Percentiles rank a stretch among this genome's conserved stretches.
Evolutionary conservation across 129 eudicot species (phyloP).

Genomic region (Lactuca sativa): DNA sequence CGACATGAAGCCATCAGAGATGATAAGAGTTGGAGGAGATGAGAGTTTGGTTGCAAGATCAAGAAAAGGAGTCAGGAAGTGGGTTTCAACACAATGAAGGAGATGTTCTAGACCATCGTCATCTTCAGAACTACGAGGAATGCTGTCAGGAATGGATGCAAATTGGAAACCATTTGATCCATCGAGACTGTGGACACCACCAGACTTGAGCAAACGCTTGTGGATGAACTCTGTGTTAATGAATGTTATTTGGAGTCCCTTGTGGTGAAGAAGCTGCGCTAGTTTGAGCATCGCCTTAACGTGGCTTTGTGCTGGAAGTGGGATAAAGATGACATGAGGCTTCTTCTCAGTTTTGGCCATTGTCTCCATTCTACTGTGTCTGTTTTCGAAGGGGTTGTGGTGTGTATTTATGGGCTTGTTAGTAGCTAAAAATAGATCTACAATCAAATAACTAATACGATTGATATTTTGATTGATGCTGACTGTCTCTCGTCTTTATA

Average conservation of each 20-base stretch:
- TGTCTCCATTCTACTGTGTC: background rate
- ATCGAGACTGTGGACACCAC: slow-evolving; percentile 8
- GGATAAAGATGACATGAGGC: too few species aligned
- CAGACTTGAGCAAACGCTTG: slow-evolving; percentile 13
- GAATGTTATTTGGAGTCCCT: slow-evolving; percentile 20
- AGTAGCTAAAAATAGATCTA: too few species aligned
- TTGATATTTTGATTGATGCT: too few species aligned
- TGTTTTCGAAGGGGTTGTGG: background rate
- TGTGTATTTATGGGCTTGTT: too few species aligned
- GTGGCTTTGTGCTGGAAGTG: too few species aligned
- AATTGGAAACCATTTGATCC: slow-evolving; percentile 20
- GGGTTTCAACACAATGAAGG: background rate
- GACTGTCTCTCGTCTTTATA: too few species aligned
- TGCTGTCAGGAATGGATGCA: slow-evolving; percentile 18
- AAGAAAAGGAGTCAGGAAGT: slow-evolving; percentile 6
- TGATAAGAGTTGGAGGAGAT: slow-evolving; percentile 1
- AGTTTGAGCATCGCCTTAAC: too few species aligned
- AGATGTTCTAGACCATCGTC: background rate
- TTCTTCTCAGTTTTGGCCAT: background rate
- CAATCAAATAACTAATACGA: too few species aligned
- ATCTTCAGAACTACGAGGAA: background rate
- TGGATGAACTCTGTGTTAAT: slow-evolving; percentile 24
- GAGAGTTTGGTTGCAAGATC: background rate
- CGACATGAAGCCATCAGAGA: slow-evolving; percentile 27
- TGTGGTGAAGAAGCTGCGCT: slow-evolving; percentile 8